These are phyloP conservation scores for Lojkania enalia DNA, from an alignment of 2,329 filamentous ascomycete genomes.

Conservation along the genomic window DNA sequence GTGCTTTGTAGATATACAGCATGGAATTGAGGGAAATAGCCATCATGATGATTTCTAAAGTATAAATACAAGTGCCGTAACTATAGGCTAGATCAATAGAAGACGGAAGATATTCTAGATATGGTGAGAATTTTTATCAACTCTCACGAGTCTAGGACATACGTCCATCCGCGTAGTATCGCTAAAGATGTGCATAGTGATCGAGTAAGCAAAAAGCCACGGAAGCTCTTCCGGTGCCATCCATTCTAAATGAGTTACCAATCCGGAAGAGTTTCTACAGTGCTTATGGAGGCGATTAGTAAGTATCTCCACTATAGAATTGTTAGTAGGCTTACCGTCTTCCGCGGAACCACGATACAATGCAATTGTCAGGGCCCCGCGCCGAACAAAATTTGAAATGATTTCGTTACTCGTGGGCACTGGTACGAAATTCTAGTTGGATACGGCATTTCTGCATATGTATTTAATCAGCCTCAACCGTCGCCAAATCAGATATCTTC, in stretches of 20 bases:
- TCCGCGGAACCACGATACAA: conserved; percentile 11
- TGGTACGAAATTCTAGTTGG: conserved; percentile 1
- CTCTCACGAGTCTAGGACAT: conserved; percentile 3
- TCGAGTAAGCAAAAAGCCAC: conserved; percentile 9
- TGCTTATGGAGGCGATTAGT: conserved; percentile 3
- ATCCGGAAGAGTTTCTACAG: conserved; percentile 4
- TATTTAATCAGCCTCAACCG: conserved; percentile 6
- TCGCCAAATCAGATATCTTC: conserved; percentile 4
- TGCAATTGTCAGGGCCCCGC: conserved; percentile 5
- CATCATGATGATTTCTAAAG: conserved; percentile 3
- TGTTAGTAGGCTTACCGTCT: conserved; percentile 4
- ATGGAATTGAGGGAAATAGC: not conserved
- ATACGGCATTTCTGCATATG: conserved; percentile 2
- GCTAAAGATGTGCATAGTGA: conserved; percentile 6
- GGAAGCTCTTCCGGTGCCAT: conserved; percentile 8
- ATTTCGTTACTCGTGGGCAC: conserved; percentile 5
- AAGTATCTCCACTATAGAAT: conserved; percentile 1
- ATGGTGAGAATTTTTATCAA: conserved; percentile 1
- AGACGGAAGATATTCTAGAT: conserved; percentile 4
- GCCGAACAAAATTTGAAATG: conserved; percentile 13
- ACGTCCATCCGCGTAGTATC: conserved; percentile 4
- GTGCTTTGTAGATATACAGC: conserved; percentile 5
- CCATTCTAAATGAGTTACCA: conserved; percentile 8
- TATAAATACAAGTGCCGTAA: conserved; percentile 6
- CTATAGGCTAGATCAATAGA: conserved; percentile 6